Conservation (phyloP, 768 basidiomycete species). For the Megacollybia marginata region DNA sequence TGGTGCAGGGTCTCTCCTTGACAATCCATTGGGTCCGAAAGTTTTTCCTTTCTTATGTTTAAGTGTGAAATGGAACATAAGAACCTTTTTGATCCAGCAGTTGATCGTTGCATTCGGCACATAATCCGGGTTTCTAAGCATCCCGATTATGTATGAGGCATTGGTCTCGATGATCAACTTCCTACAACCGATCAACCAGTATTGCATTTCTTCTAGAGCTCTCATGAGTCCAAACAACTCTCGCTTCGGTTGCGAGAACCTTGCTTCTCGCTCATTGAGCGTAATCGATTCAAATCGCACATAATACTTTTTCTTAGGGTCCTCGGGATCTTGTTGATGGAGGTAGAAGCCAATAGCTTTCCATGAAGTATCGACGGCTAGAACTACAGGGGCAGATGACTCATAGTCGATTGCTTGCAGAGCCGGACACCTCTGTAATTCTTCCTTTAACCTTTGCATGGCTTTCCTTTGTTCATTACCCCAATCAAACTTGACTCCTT, state of each 20-base stretch:
- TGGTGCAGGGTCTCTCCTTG: constrained; percentile 9
- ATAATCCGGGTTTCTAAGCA: constrained; percentile 22
- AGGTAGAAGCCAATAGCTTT: constrained; percentile 17
- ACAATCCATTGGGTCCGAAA: constrained; percentile 25
- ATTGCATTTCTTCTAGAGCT: neutral
- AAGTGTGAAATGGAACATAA: constrained; percentile 24
- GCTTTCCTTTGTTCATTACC: constrained; percentile 9
- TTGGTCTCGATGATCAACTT: constrained; percentile 13
- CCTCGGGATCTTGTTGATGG: constrained; percentile 11
- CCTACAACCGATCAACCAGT: neutral
- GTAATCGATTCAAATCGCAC: constrained; percentile 22
- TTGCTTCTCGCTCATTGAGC: constrained; percentile 16
- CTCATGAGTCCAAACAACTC: constrained; percentile 12
- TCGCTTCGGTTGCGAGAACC: constrained; percentile 14
- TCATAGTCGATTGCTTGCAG: constrained; percentile 22
- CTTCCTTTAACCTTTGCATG: constrained; percentile 12
- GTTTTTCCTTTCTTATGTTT: constrained; percentile 18
- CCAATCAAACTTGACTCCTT: constrained; percentile 13
- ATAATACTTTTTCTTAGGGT: constrained; percentile 10
- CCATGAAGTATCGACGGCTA: constrained; percentile 21
- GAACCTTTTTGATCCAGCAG: constrained; percentile 27
- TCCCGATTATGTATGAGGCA: constrained; percentile 17
- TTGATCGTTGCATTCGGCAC: constrained; percentile 28
- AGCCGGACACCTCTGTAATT: constrained; percentile 11
- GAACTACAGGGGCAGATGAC: constrained; percentile 13